Conservation (phyloP, 129 eudicot genomes). For the Escallonia herrerae region DNA sequence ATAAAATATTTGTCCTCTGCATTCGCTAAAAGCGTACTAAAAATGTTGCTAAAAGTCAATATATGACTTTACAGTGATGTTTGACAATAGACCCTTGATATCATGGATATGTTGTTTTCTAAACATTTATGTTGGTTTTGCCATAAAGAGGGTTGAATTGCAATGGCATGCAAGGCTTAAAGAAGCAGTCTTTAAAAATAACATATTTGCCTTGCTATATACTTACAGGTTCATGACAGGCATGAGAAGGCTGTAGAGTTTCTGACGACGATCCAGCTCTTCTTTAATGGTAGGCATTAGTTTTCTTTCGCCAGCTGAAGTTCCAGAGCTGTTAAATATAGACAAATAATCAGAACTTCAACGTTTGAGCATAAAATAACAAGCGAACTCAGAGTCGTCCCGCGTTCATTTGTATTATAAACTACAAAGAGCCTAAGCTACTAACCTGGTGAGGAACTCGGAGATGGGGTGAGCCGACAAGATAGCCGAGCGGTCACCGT, state of each 20-base stretch:
- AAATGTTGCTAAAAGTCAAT: too few species aligned
- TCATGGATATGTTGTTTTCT: too few species aligned
- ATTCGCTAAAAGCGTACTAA: too few species aligned
- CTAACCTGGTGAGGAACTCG: conserved; percentile 86
- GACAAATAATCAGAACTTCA: neutral
- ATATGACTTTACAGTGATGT: too few species aligned
- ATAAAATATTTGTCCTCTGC: too few species aligned
- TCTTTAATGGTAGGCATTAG: conserved; percentile 91
- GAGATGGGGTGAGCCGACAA: conserved; percentile 77
- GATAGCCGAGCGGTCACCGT: conserved; percentile 82
- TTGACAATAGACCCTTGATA: too few species aligned
- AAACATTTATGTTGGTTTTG: too few species aligned
- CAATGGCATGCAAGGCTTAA: too few species aligned
- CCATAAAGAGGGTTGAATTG: too few species aligned
- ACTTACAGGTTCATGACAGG: conserved; percentile 98
- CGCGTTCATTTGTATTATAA: neutral
- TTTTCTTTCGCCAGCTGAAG: conserved; percentile 94
- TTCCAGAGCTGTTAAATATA: conserved; percentile 62
- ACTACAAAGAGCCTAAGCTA: neutral
- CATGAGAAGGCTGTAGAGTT: conserved; percentile 89
- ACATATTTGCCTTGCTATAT: neutral
- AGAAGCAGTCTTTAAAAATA: too few species aligned
- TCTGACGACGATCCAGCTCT: conserved; percentile 90
- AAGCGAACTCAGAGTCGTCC: neutral
- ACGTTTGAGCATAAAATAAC: neutral